Conservation (phyloP, 2,329 filamentous ascomycete species). For the Hypoxylon sp. region DNA sequence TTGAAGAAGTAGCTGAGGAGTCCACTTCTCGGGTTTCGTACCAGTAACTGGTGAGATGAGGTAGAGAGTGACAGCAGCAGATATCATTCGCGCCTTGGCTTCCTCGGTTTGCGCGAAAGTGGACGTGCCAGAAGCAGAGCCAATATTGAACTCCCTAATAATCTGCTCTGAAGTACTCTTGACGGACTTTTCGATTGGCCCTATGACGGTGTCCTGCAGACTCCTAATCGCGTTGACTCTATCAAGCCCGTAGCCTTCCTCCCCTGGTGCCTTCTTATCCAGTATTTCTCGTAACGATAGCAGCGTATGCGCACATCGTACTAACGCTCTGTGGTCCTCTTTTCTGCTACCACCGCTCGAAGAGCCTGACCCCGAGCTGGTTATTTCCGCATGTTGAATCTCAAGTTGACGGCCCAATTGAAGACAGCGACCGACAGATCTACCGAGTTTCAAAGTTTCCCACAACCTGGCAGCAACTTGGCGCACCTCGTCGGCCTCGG, state of each 20-base stretch:
- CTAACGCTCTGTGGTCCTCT: slow-evolving; percentile 82
- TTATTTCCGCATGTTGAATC: slow-evolving; percentile 82
- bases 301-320: slow-evolving; percentile 86
- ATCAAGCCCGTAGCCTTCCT: slow-evolving; percentile 83
- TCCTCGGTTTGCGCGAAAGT: slow-evolving; percentile 79
- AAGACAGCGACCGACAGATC: slow-evolving; percentile 83
- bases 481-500: slow-evolving; percentile 86
- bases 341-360: slow-evolving; percentile 58
- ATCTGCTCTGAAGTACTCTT: slow-evolving; percentile 81
- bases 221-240: slow-evolving; percentile 79
- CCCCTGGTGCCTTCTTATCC: slow-evolving; percentile 74
- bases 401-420: slow-evolving; percentile 89
- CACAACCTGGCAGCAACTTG: slow-evolving; percentile 83
- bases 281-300: slow-evolving; percentile 82
- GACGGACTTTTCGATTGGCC: slow-evolving; percentile 81
- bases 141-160: slow-evolving; percentile 86
- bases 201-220: slow-evolving; percentile 77
- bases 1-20: slow-evolving; percentile 80
- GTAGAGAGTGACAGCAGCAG: slow-evolving; percentile 83
- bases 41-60: slow-evolving; percentile 79
- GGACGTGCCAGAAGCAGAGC: slow-evolving; percentile 62
- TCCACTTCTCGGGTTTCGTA: slow-evolving; percentile 68
- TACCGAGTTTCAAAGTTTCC: slow-evolving; percentile 82
- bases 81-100: slow-evolving; percentile 78
- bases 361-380: slow-evolving; percentile 55